phyloP scores from a whole-genome alignment of 2,329 filamentous ascomycete genomes.

The Neofusicoccum ribis region DNA sequence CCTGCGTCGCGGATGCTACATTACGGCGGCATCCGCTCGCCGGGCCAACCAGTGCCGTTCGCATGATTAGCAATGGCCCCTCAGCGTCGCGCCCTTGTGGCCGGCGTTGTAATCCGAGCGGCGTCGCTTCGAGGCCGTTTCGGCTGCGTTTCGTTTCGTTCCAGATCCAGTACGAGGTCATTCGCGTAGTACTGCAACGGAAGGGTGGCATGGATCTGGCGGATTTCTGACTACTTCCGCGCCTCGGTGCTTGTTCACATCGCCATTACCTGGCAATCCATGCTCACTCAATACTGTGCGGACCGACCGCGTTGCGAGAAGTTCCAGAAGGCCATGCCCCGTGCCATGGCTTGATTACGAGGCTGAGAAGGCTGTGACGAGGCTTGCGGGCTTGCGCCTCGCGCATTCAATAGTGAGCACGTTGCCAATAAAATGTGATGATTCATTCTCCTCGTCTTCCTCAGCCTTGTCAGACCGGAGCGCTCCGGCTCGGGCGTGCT shows the following conservation, averaged over 20 bases:
- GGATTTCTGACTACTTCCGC: neutral
- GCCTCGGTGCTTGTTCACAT: neutral
- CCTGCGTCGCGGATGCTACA: slow-evolving; percentile 16
- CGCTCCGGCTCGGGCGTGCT: neutral
- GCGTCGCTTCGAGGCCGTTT: neutral
- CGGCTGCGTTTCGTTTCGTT: neutral
- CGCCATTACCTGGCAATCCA: neutral
- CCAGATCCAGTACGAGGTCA: neutral
- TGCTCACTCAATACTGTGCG: neutral
- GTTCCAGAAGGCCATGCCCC: neutral
- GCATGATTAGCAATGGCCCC: slow-evolving; percentile 11
- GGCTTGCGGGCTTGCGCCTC: slow-evolving; percentile 12
- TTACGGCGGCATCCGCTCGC: neutral
- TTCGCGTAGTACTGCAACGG: neutral
- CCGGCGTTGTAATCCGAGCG: slow-evolving; percentile 4
- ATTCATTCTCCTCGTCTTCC: neutral
- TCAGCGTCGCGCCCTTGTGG: neutral
- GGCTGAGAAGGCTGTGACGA: slow-evolving; percentile 5
- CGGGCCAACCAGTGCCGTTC: slow-evolving; percentile 8
- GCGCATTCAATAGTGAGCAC: neutral
- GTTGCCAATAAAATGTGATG: slow-evolving; percentile 2
- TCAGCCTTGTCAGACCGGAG: slow-evolving; percentile 14
- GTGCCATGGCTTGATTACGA: slow-evolving; percentile 7
- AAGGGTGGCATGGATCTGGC: neutral
- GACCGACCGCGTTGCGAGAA: neutral